These are phyloP conservation scores for Phytophthora boehmeriae DNA, from an alignment of 352 stramenopile genomes.

Conservation along the genomic window DNA sequence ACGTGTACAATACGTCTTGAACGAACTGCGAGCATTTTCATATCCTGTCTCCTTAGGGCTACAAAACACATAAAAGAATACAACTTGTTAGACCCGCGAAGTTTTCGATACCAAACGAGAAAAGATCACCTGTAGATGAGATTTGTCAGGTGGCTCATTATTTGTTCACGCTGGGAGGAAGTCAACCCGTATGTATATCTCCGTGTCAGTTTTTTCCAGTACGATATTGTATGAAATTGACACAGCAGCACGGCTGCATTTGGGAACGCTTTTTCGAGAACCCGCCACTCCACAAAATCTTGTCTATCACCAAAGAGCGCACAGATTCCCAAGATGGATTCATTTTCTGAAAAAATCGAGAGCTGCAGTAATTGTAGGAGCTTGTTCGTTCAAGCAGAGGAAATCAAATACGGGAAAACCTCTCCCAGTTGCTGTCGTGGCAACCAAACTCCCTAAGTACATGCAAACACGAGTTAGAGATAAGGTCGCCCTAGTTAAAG, in stretches of 20 bases:
- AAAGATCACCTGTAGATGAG: slow-evolving; percentile 16
- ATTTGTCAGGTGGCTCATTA: slow-evolving; percentile 1
- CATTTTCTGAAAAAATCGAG: slow-evolving; percentile 19
- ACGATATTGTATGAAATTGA: slow-evolving; percentile 12
- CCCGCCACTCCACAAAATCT: slow-evolving; percentile 31
- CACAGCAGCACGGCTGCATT: background rate
- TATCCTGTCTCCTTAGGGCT: slow-evolving; percentile 1
- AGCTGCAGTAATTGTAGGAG: slow-evolving; percentile 13
- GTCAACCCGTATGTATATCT: slow-evolving; percentile 23
- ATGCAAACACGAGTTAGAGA: background rate
- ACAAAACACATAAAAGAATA: background rate
- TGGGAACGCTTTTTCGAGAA: slow-evolving; percentile 17
- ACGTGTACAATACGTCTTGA: slow-evolving; percentile 3
- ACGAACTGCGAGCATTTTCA: background rate
- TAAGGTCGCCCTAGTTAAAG: background rate
- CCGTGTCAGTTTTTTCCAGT: slow-evolving; percentile 20
- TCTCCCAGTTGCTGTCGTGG: slow-evolving; percentile 17
- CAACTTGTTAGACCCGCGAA: background rate
- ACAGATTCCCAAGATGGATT: slow-evolving; percentile 14
- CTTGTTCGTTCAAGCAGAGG: slow-evolving; percentile 20
- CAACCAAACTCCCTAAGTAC: slow-evolving; percentile 22
- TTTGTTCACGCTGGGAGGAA: slow-evolving; percentile 12
- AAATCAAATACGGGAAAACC: slow-evolving; percentile 29
- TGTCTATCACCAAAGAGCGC: slow-evolving; percentile 20
- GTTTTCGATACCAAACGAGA: background rate